Base-by-base conservation (phyloP, 2,329 filamentous ascomycete genomes). In the Alternaria gansuensis region DNA sequence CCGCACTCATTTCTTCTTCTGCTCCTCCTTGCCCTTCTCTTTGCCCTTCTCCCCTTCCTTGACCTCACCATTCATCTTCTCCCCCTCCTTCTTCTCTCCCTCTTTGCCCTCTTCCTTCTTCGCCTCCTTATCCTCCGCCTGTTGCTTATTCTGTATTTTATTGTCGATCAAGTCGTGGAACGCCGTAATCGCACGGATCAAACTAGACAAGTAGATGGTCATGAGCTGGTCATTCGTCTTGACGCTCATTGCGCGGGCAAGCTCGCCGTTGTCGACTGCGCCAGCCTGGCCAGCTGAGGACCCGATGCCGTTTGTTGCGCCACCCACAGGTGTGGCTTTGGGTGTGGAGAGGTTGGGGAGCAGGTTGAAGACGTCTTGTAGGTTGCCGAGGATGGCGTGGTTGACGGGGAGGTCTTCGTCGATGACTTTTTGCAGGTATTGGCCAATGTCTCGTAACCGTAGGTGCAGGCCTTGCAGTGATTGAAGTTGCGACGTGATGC, bases 121-220 rank as follows among this genome's bases (percentile, higher is more conserved):
- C 44, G 83, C 86, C 70, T 98, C 94, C 81, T 94, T 94, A 75
- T 99, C 95, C 75, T 98, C 95, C 74, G 96, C 91, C 78, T 96
- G 92, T 81, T 98, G 93, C 78, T 94, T 87, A 82, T 99, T 99
- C 83, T 98, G 94, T 69, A 98, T 97, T 86, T 99, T 99, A 84
- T 99, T 99, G 83, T 99, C 95, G 68, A 99, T 99, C 68, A 99
- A 82, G 77, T 99, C 95, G 79, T 99, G 95, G 89, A 98, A 99
- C 7, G 95, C 95, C 11, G 95, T 98, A 75, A 99, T 99, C 57
- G 95, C 95, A 62, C 95, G 87, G 80, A 99, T 98, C 82, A 98
- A 82, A 82, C 92, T 96, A 81, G 92, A 96, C 54, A 99, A 85
- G 80, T 99, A 99, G 78, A 99, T 98, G 51, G 93, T 88, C 91